Conservation (phyloP, 2,329 filamentous ascomycete genomes). For the Podosphaera fusca region DNA sequence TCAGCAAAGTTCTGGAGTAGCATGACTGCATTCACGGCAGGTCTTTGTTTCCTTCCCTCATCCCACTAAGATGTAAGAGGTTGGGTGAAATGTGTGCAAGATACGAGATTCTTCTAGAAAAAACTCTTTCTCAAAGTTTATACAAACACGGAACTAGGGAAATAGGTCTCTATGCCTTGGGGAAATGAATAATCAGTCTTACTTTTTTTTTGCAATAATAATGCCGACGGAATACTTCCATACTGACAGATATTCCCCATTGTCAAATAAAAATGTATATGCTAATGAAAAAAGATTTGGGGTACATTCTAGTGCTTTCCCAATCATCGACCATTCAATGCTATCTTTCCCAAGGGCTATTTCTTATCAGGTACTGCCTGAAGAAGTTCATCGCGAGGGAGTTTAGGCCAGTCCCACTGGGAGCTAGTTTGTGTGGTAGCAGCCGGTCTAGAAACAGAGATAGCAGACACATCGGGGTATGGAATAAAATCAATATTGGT, state of each 20-base stretch:
- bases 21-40: background rate
- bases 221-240: background rate
- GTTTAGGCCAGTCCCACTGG: background rate
- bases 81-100: background rate
- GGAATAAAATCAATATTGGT: too few species aligned
- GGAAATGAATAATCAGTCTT: background rate
- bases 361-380: too few species aligned
- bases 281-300: background rate
- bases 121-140: background rate
- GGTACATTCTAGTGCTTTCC: background rate
- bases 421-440: too few species aligned
- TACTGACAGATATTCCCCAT: background rate
- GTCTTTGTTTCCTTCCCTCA: too few species aligned
- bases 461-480: too few species aligned
- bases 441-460: too few species aligned
- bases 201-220: background rate
- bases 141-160: background rate
- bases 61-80: background rate
- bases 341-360: background rate
- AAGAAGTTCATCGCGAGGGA: background rate
- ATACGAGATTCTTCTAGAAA: background rate
- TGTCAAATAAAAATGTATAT: background rate
- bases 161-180: background rate
- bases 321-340: too few species aligned
- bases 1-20: background rate